Evolutionary conservation across 2,329 filamentous ascomycete genomes (phyloP).

Genomic region (Arthrobotrys iridis): DNA sequence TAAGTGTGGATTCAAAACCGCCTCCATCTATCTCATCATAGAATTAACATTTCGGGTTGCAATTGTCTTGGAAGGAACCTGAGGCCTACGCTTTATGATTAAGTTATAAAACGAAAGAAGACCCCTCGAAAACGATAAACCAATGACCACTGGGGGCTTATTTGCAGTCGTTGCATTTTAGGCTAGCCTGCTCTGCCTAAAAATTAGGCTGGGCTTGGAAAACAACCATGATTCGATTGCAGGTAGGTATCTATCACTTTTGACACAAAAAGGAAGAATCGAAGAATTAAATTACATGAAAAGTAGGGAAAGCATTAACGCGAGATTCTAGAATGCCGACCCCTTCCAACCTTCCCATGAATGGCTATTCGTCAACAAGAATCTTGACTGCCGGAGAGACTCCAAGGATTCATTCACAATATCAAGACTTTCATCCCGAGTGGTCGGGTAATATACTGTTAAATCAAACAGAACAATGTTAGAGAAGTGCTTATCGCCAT

Average conservation of each 20-base stretch:
- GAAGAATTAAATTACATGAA: conserved; percentile 46
- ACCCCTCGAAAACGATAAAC: neutral
- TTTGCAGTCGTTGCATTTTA: conserved; percentile 30
- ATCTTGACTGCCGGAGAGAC: neutral
- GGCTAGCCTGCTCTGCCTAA: neutral
- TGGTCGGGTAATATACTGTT: neutral
- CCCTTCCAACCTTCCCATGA: neutral
- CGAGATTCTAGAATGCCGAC: neutral
- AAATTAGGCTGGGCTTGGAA: neutral
- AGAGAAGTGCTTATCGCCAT: too few species aligned
- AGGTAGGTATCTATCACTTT: conserved; percentile 54
- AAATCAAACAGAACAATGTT: neutral
- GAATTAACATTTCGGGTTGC: neutral
- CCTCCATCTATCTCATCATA: conserved; percentile 12
- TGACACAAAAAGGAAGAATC: conserved; percentile 12
- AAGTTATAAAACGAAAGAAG: too few species aligned
- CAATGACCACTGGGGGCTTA: neutral
- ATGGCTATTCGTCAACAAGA: neutral
- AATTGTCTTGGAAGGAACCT: too few species aligned
- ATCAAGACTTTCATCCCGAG: neutral
- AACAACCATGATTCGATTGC: conserved; percentile 35
- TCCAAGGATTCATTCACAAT: neutral
- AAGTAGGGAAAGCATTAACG: neutral
- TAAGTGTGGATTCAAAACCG: neutral
- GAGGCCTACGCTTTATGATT: too few species aligned